phyloP scores from a whole-genome alignment of 1,139 yeast species.

The Candida sanyaensis region DNA sequence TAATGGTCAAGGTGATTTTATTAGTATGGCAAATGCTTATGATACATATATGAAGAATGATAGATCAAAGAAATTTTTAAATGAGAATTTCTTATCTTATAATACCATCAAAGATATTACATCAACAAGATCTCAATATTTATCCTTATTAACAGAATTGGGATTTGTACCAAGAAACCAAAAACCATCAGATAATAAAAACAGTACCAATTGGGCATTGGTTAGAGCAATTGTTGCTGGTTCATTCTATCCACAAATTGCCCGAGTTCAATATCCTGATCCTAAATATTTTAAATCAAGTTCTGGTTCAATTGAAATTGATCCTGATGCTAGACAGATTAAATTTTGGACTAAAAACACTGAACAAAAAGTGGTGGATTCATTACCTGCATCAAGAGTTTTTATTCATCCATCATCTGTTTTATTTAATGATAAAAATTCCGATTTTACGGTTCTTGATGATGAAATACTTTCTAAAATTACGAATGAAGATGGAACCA shows the following conservation, averaged over 20 bases:
- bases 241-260: constrained; percentile 78
- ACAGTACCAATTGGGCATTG: constrained; percentile 50
- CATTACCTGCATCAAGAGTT: constrained; percentile 62
- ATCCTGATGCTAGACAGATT: constrained; percentile 75
- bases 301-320: constrained; percentile 80
- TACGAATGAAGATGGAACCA: constrained; percentile 39
- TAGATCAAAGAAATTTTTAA: constrained; percentile 52
- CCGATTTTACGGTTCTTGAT: constrained; percentile 20
- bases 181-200: constrained; percentile 41
- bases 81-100: constrained; percentile 64
- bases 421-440: constrained; percentile 45
- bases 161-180: constrained; percentile 69
- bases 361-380: constrained; percentile 26
- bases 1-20: constrained; percentile 62
- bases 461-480: constrained; percentile 19
- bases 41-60: constrained; percentile 47
- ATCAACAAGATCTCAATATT: constrained; percentile 68
- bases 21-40: constrained; percentile 62
- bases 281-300: constrained; percentile 70
- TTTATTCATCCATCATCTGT: constrained; percentile 85
- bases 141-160: constrained; percentile 67
- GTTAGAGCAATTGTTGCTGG: constrained; percentile 75
- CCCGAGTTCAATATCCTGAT: constrained; percentile 80
- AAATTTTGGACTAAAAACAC: constrained; percentile 75
- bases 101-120: constrained; percentile 69